phyloP scores from a whole-genome alignment of 1,284 basidiomycete species.

The Schizophyllum amplum region DNA sequence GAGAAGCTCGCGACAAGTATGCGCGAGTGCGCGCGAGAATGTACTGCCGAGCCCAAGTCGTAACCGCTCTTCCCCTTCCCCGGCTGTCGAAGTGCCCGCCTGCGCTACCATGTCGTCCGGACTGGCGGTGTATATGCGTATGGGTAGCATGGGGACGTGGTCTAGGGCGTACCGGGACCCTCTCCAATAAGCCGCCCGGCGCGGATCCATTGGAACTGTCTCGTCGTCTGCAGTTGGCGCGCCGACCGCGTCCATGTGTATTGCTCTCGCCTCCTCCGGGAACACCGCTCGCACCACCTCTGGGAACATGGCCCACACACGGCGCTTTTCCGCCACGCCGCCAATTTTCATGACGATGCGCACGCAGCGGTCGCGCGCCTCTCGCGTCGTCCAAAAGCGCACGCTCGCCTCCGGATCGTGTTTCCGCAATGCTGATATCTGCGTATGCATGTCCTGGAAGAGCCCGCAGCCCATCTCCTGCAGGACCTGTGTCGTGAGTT shows the following conservation, averaged over 20 bases:
- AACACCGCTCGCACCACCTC: constrained; percentile 6
- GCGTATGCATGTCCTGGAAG: constrained; percentile 50
- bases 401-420: constrained; percentile 16
- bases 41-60: constrained; percentile 4
- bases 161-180: constrained; percentile 46
- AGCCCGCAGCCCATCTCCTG: constrained; percentile 68
- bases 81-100: background rate
- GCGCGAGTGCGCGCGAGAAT: constrained; percentile 38
- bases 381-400: constrained; percentile 72
- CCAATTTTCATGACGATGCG: constrained; percentile 69
- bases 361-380: constrained; percentile 61
- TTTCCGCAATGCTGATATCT: background rate
- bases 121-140: constrained; percentile 34
- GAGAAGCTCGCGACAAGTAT: constrained; percentile 46
- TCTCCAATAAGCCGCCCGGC: constrained; percentile 47
- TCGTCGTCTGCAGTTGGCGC: no score
- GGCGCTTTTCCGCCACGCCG: constrained; percentile 49
- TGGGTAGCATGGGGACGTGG: constrained; percentile 48
- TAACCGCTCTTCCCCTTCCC: background rate
- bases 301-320: constrained; percentile 50
- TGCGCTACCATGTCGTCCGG: constrained; percentile 3
- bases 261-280: constrained; percentile 3
- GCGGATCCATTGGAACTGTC: constrained; percentile 18
- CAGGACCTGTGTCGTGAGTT: constrained; percentile 54
- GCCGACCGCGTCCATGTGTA: background rate